Conservation (phyloP, 352 stramenopile species). For the Pythium phragmiticola region DNA sequence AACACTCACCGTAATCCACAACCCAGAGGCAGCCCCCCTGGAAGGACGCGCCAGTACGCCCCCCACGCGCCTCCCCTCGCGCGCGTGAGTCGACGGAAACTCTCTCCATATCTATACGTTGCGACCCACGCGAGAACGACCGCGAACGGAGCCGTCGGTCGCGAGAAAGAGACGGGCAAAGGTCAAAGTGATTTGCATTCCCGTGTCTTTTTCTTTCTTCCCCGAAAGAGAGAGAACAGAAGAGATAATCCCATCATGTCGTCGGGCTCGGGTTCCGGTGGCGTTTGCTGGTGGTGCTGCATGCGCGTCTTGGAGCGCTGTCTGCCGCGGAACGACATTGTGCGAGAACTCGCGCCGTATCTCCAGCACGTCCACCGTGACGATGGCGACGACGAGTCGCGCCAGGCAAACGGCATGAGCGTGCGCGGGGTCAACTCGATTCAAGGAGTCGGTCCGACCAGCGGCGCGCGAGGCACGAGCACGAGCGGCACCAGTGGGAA, state of each 20-base stretch:
- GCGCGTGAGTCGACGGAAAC: not conserved
- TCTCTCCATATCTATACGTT: not conserved
- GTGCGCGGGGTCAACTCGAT: constrained; percentile 2
- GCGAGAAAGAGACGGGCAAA: not conserved
- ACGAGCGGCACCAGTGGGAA: not conserved
- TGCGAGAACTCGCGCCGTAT: constrained; percentile 83
- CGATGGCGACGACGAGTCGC: constrained; percentile 61
- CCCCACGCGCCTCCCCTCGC: not conserved
- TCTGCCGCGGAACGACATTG: constrained; percentile 85
- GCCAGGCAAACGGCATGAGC: constrained; percentile 6
- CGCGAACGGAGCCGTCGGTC: not conserved
- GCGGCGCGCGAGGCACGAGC: not conserved
- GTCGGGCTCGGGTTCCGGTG: constrained; percentile 19
- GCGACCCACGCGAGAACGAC: constrained; percentile 3
- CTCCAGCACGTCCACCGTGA: constrained; percentile 83
- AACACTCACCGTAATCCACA: not conserved
- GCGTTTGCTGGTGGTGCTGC: constrained; percentile 88
- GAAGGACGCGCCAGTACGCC: not conserved
- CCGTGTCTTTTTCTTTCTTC: not conserved
- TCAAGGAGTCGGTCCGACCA: not conserved
- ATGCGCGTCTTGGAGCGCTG: constrained; percentile 87
- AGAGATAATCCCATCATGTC: constrained; percentile 8
- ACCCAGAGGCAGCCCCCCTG: too few species aligned
- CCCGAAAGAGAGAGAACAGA: not conserved
- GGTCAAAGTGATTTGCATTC: not conserved